phyloP scores from a whole-genome alignment of 139 green algal species.

The Tetraselmis chui region DNA sequence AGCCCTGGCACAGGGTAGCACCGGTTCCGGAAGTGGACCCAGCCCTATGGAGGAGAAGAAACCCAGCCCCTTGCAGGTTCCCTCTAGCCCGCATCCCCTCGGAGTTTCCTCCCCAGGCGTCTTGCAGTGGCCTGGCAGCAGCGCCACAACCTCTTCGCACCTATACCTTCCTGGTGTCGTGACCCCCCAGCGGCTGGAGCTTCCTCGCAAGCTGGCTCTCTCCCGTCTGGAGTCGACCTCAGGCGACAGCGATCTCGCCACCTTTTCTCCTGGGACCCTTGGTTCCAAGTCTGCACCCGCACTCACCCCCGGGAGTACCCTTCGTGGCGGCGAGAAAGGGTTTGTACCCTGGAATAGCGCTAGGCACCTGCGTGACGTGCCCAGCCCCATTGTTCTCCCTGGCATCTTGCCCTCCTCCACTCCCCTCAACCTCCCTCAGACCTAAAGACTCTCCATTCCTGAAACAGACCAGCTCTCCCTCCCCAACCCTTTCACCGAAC shows the following conservation, averaged over 20 bases:
- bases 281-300: too few relatives aligned
- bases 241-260: not conserved
- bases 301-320: too few relatives aligned
- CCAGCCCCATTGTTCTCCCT: not conserved
- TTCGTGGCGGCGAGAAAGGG: too few relatives aligned
- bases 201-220: not conserved
- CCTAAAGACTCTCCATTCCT: too few relatives aligned
- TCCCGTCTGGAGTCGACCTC: not conserved
- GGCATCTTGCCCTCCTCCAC: not conserved
- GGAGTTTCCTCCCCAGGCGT: too few relatives aligned
- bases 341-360: not conserved
- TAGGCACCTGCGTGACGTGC: not conserved
- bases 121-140: not conserved
- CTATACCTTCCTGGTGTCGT: not conserved
- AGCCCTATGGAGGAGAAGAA: not conserved
- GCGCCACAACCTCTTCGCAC: not conserved
- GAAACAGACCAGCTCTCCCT: too few relatives aligned
- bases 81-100: not conserved
- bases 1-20: not conserved
- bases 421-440: not conserved
- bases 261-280: not conserved
- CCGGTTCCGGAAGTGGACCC: not conserved
- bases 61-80: not conserved
- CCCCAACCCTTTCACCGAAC: too few relatives aligned
- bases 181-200: not conserved